Evolutionary conservation across 2,329 filamentous ascomycete species (phyloP).

Genomic region (Didymellaceae sp.): DNA sequence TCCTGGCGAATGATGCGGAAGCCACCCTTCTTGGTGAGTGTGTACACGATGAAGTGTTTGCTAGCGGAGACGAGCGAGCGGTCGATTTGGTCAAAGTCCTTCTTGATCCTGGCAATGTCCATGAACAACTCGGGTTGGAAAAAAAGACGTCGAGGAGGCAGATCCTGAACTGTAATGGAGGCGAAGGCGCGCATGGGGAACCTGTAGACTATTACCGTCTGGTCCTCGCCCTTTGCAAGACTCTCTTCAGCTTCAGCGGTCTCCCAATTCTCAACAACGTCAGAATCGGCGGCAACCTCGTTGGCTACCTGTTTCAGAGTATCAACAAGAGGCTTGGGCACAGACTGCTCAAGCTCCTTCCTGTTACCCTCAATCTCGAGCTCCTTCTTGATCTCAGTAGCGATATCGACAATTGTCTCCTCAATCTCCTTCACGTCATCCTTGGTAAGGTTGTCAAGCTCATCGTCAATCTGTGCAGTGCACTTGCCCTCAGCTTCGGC

Average conservation of each 20-base stretch:
- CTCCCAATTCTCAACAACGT: constrained; percentile 88
- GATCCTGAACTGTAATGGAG: constrained; percentile 73
- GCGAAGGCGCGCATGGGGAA: constrained; percentile 98
- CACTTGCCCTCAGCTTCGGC: constrained; percentile 52
- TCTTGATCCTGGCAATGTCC: constrained; percentile 93
- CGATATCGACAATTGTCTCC: constrained; percentile 59
- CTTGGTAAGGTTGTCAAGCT: constrained; percentile 37
- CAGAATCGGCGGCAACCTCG: constrained; percentile 57
- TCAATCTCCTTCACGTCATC: constrained; percentile 63
- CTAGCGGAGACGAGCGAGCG: constrained; percentile 90
- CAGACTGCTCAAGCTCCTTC: constrained; percentile 58
- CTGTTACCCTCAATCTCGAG: constrained; percentile 63
- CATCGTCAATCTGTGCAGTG: constrained; percentile 55
- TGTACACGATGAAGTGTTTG: constrained; percentile 90
- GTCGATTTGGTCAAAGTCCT: constrained; percentile 97
- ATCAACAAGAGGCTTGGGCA: constrained; percentile 61
- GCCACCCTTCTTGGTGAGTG: constrained; percentile 90
- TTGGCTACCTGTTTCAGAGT: constrained; percentile 65
- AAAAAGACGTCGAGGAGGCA: constrained; percentile 63
- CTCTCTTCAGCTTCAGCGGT: constrained; percentile 77
- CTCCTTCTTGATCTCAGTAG: constrained; percentile 52
- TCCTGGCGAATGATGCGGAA: constrained; percentile 94
- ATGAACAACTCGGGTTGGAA: constrained; percentile 83
- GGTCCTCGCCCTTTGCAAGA: constrained; percentile 70
- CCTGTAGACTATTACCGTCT: constrained; percentile 83